A percentile compares a stretch with the other conserved stretches of the same genome.
These are phyloP conservation scores for Catunica adiposa DNA, from an alignment of 2,329 filamentous ascomycete genomes.

Conservation along the genomic window DNA sequence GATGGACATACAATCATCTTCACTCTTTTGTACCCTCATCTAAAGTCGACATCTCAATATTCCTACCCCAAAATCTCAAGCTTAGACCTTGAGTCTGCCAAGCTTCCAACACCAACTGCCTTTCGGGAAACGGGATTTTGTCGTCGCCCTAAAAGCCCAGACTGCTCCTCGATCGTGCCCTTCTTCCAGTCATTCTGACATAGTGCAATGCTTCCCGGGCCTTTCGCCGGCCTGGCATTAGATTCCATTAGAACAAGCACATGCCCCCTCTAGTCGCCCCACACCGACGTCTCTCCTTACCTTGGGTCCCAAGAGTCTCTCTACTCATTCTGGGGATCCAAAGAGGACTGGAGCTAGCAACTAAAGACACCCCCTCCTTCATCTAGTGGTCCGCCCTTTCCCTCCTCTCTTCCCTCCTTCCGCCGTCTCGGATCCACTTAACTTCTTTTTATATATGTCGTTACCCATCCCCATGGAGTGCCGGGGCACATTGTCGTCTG, in stretches of 20 bases:
- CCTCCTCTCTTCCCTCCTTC: not conserved
- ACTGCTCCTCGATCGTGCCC: not conserved
- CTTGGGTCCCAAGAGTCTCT: not conserved
- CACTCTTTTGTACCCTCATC: too few species aligned
- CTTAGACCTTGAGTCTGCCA: not conserved
- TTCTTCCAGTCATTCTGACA: not conserved
- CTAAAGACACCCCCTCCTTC: conserved; percentile 7
- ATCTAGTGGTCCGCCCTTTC: not conserved
- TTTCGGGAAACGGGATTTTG: not conserved
- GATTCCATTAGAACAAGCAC: not conserved
- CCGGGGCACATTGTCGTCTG: not conserved
- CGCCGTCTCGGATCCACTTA: not conserved
- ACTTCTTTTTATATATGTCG: conserved; percentile 7
- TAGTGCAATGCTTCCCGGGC: conserved; percentile 2
- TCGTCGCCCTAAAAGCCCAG: not conserved
- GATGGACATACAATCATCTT: too few species aligned
- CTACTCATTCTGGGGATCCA: not conserved
- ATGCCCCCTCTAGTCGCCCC: not conserved
- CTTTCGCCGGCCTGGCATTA: conserved; percentile 1
- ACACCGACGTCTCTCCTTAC: not conserved
- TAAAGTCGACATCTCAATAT: not conserved
- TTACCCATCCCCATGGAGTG: conserved; percentile 8
- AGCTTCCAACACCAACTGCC: not conserved
- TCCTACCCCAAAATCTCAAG: not conserved
- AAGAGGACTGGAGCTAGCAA: not conserved